Evolutionary conservation across 192 early-diverging fungal genomes (phyloP).

Genomic region (Backusella sp.): DNA sequence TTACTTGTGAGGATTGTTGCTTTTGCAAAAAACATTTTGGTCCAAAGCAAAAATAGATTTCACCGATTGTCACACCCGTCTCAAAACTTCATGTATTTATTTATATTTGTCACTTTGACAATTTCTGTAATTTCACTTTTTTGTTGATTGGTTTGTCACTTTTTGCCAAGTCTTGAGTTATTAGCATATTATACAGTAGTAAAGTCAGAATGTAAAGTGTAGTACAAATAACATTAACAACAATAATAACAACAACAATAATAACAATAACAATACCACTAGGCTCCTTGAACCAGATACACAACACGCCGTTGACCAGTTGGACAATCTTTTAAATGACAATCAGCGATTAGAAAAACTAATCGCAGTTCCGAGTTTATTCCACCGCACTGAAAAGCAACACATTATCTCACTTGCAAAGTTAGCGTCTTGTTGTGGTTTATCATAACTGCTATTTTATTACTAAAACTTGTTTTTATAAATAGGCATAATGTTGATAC

Average conservation of each 20-base stretch:
- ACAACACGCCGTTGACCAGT: background rate
- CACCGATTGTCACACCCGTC: no score
- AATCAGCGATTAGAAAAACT: background rate
- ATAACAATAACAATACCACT: background rate
- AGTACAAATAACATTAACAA: background rate
- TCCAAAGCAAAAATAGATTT: no score
- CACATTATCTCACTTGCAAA: background rate
- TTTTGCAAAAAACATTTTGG: no score
- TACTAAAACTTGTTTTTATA: background rate
- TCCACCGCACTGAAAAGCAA: background rate
- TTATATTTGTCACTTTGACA: no score
- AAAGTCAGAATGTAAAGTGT: background rate
- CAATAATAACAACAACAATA: background rate
- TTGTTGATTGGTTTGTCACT: no score
- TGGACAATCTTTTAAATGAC: background rate
- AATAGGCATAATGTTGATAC: background rate
- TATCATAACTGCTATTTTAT: no score
- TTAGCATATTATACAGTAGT: no score
- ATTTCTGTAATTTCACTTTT: no score
- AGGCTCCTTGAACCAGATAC: background rate
- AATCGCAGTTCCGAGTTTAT: background rate
- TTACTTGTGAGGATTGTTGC: background rate
- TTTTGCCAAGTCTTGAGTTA: no score
- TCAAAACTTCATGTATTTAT: no score
- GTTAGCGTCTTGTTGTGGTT: background rate